phyloP scores from a whole-genome alignment of 75 land plant species.

The Pinus albicaulis region DNA sequence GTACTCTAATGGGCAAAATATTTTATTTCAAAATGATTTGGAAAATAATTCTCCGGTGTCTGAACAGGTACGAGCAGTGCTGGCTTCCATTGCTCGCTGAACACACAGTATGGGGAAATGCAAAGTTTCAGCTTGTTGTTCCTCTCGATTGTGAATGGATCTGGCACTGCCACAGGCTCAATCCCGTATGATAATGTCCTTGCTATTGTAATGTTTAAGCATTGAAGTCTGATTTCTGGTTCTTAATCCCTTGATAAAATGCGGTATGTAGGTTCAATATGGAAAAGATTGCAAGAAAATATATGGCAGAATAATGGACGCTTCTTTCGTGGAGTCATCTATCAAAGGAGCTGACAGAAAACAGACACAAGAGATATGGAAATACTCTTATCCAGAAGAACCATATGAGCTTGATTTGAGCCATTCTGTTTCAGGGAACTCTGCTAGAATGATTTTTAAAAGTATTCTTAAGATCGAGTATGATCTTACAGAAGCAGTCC shows the following conservation, averaged over 20 bases:
- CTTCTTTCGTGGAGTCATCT: conserved; percentile 31
- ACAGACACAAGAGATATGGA: conserved; percentile 59
- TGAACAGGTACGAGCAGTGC: conserved; percentile 65
- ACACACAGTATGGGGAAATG: conserved; percentile 22
- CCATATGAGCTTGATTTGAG: conserved; percentile 61
- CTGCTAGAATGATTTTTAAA: conserved; percentile 1
- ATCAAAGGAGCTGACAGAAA: conserved; percentile 24
- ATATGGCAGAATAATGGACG: conserved; percentile 72
- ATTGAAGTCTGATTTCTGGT: conserved; percentile 34
- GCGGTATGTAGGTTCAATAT: conserved; percentile 58
- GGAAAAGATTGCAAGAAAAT: conserved; percentile 62
- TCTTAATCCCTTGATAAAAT: not conserved
- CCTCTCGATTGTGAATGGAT: conserved; percentile 98
- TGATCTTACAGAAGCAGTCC: conserved; percentile 73
- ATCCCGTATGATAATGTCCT: conserved; percentile 58
- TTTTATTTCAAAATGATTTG: too few species aligned
- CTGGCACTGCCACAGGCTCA: conserved; percentile 98
- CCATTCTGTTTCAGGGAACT: not conserved
- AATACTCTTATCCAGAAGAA: conserved; percentile 46
- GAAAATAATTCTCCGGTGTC: not conserved
- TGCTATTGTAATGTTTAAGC: not conserved
- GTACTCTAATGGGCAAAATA: too few species aligned
- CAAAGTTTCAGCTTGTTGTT: conserved; percentile 53
- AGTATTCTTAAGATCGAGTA: conserved; percentile 45
- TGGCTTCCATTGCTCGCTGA: conserved; percentile 94